Evolutionary conservation across 805 yeast species (phyloP).

Genomic region (Starmerella asiatica): DNA sequence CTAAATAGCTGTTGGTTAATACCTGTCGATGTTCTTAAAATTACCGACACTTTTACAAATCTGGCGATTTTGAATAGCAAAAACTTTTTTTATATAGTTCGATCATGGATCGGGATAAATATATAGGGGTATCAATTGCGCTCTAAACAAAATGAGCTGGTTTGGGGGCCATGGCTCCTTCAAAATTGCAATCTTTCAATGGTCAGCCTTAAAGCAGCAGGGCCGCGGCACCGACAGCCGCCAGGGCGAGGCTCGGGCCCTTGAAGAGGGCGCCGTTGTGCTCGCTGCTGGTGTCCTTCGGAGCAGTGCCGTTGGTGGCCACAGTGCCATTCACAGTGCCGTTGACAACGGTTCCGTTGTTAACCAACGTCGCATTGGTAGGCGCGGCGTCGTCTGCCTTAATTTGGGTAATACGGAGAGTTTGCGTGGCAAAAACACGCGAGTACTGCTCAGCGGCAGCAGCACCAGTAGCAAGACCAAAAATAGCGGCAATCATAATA

Average conservation of each 20-base stretch:
- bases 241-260: neutral
- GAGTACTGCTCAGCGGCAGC: conserved; percentile 1
- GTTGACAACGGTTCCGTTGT: neutral
- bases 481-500: conserved; percentile 1
- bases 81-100: neutral
- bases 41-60: no score
- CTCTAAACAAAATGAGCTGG: no score
- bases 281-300: neutral
- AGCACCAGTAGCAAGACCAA: conserved; percentile 1
- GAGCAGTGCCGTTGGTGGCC: conserved; percentile 1
- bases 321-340: conserved; percentile 1
- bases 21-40: neutral
- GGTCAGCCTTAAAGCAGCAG: conserved; percentile 8
- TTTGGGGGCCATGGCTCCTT: no score
- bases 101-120: neutral
- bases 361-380: neutral
- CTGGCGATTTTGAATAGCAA: neutral
- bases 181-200: no score
- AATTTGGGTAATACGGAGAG: conserved; percentile 6
- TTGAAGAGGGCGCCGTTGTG: neutral
- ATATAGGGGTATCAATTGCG: no score
- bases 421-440: conserved; percentile 2
- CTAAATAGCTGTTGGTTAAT: neutral
- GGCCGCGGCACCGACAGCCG: conserved; percentile 12
- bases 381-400: conserved; percentile 3